Evolutionary conservation across 225 moss, liverwort and hornwort genomes (phyloP), one percentile per base, ranked within the genome.

Genomic region (Thuidium tamariscinum): DNA sequence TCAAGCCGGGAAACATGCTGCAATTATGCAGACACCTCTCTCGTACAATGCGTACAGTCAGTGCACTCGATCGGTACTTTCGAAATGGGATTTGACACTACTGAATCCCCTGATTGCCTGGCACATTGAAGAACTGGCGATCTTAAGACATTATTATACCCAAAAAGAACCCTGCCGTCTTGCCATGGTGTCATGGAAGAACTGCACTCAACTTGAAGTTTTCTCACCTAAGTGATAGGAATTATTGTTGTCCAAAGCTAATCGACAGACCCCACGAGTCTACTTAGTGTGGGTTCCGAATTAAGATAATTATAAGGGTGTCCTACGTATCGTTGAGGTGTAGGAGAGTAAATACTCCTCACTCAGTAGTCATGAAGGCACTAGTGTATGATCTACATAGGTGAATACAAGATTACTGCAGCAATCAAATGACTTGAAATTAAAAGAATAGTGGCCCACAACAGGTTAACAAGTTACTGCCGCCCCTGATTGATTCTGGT

Each of bases 181-280:
- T 71, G 51, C 81, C 49, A 85, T 70, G 29, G 69, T 80, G 75
- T 55, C 76, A 81, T 72, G 57, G 49, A 86, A 81, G 76, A 81
- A 57, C 48, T 76, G 81, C 44, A 89, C 82, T 81, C 73, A 79
- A 74, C 72, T 65, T 67, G 75, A 73, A 82, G 54, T 37, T 70
- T 72, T 91, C 83, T 30, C 60, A 25, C 86, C n/a, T 49, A 91
- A 88, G 91, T 89, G 48, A 79, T 37, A 55, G 61, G 39, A 77
- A 57, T 39, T 69, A 48, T 49, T 64, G n/a, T 65, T 36, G 39
- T 71, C 59, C 37, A 49, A 71, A 81, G 42, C 77, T n/a, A 20
- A 0, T 8, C 48, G 10, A 75, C 44, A 56, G 80, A 83, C 61
- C 74, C 56, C 30, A 77, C 61, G 63, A 74, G 34, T 72, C 46